phyloP scores from a whole-genome alignment of 768 basidiomycete species.

The Coprinopsis cinerea region DNA sequence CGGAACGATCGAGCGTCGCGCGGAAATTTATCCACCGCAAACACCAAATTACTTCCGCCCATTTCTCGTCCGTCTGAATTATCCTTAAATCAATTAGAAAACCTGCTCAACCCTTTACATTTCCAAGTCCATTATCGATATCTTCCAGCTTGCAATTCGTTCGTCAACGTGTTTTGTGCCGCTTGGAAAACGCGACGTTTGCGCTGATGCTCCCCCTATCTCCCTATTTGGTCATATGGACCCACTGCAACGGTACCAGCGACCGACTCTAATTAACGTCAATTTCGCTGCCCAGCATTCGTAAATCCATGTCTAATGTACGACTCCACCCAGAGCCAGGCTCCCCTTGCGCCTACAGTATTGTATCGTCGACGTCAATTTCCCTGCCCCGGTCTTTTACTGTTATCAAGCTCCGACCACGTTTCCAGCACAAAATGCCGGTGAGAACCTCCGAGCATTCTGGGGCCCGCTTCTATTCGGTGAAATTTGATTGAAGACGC shows the following conservation, averaged over 20 bases:
- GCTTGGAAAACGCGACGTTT: not conserved
- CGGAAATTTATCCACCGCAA: conserved; percentile 26
- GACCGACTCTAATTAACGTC: conserved; percentile 27
- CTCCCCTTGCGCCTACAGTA: too few relatives aligned
- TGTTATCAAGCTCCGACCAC: conserved; percentile 1
- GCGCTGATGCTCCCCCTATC: conserved; percentile 6
- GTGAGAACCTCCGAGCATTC: not conserved
- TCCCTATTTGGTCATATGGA: conserved; percentile 20
- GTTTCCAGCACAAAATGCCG: conserved; percentile 3
- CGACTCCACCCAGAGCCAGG: not conserved
- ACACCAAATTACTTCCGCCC: conserved; percentile 30
- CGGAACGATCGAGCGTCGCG: conserved; percentile 29
- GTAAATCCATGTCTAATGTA: not conserved
- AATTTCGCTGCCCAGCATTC: not conserved
- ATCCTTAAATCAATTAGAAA: too few relatives aligned
- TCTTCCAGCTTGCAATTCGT: not conserved
- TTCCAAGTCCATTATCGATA: not conserved
- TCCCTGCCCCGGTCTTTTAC: not conserved
- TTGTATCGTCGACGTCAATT: conserved; percentile 15
- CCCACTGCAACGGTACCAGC: conserved; percentile 35
- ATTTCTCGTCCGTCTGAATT: not conserved
- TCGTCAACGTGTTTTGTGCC: not conserved
- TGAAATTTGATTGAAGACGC: too few relatives aligned
- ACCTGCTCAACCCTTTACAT: too few relatives aligned
- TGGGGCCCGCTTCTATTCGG: too few relatives aligned